These are phyloP conservation scores for Cucurbita pepo DNA, from an alignment of 306 rosid species.

Conservation along the genomic window DNA sequence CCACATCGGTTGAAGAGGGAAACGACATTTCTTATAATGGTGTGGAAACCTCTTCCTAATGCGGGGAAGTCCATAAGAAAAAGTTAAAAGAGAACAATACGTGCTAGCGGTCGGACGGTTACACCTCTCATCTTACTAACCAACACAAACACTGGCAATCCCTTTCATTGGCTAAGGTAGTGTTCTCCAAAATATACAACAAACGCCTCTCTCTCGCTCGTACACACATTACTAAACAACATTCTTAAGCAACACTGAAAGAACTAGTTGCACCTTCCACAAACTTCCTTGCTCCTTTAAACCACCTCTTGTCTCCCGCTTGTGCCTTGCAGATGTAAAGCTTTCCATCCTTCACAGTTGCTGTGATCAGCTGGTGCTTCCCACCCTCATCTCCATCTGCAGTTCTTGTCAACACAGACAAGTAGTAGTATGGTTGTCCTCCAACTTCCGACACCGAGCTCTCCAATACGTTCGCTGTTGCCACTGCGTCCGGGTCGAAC, in stretches of 20 bases:
- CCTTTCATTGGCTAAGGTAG: constrained; percentile 4
- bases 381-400: constrained; percentile 99
- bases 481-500: constrained; percentile 64
- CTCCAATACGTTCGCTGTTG: constrained; percentile 76
- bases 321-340: constrained; percentile 90
- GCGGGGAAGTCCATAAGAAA: no score
- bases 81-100: no score
- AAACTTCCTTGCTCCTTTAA: constrained; percentile 81
- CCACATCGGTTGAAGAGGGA: no score
- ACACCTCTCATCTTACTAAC: no score
- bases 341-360: constrained; percentile 72
- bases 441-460: constrained; percentile 11
- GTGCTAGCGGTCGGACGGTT: no score
- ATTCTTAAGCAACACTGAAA: constrained; percentile 72
- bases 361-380: constrained; percentile 75
- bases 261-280: constrained; percentile 65
- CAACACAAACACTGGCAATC: background rate
- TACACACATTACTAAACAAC: background rate
- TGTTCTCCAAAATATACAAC: constrained; percentile 4
- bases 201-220: background rate
- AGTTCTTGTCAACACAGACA: constrained; percentile 85
- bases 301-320: constrained; percentile 99
- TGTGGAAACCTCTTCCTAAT: no score
- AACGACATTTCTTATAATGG: no score
- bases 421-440: constrained; percentile 48